Conservation (phyloP, 176 grass and related monocot genomes). For the Lolium rigidum region DNA sequence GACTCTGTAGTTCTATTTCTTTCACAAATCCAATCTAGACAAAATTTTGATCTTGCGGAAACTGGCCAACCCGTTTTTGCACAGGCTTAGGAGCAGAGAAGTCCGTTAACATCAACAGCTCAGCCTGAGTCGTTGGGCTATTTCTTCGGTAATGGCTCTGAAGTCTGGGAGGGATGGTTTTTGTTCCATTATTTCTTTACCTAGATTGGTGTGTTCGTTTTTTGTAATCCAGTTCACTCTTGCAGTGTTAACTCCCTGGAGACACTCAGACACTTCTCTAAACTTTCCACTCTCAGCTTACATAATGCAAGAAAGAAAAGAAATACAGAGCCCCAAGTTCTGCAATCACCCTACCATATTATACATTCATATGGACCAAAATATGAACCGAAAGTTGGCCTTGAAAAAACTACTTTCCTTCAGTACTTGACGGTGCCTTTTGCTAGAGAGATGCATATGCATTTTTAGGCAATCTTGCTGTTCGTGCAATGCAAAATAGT, state of each 20-base stretch:
- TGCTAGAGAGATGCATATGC: background rate
- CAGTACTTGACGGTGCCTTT: background rate
- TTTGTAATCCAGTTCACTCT: background rate
- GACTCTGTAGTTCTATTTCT: no score
- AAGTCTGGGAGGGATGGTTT: background rate
- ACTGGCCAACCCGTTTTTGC: no score
- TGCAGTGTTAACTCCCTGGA: background rate
- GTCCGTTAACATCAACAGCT: background rate
- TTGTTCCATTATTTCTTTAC: background rate
- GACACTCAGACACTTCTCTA: background rate
- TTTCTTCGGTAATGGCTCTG: background rate
- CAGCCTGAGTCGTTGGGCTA: background rate
- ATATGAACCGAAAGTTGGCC: background rate
- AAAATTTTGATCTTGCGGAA: no score
- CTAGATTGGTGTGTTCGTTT: background rate
- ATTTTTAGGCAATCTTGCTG: background rate
- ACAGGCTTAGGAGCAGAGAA: background rate
- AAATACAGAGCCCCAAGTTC: conserved; percentile 13
- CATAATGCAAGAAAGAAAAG: conserved; percentile 6
- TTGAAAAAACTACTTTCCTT: background rate
- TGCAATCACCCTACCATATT: background rate
- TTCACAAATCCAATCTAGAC: no score
- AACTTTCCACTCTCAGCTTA: background rate
- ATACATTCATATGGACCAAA: background rate
- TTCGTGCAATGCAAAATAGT: background rate